These are phyloP conservation scores for Phytophthora hybrid DNA, from an alignment of 352 stramenopile genomes.

Conservation along the genomic window DNA sequence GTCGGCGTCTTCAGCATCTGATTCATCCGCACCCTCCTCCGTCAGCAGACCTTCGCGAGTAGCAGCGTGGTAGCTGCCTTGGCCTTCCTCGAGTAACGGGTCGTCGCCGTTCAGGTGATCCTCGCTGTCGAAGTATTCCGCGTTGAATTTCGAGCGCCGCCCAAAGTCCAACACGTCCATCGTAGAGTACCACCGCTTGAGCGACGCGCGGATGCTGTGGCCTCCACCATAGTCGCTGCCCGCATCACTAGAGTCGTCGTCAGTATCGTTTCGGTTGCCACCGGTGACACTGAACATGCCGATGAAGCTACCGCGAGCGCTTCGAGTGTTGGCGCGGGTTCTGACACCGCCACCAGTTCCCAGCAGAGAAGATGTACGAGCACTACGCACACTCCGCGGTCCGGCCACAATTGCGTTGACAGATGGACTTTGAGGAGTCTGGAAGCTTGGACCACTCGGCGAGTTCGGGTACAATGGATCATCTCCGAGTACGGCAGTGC, in stretches of 20 bases:
- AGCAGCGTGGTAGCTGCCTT: conserved; percentile 47
- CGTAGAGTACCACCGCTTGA: conserved; percentile 81
- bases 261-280: conserved; percentile 39
- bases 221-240: conserved; percentile 61
- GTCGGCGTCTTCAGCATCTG: conserved; percentile 58
- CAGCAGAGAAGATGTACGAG: conserved; percentile 33
- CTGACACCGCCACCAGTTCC: conserved; percentile 27
- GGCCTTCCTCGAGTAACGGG: conserved; percentile 63
- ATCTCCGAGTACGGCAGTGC: conserved; percentile 53
- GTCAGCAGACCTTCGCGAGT: conserved; percentile 40
- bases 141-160: conserved; percentile 79
- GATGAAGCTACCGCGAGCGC: conserved; percentile 44
- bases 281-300: conserved; percentile 38
- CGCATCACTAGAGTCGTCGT: conserved; percentile 47
- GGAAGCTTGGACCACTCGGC: conserved; percentile 64
- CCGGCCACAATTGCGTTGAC: conserved; percentile 31
- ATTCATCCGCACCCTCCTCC: conserved; percentile 31
- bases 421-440: conserved; percentile 54
- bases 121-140: conserved; percentile 81
- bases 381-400: conserved; percentile 36
- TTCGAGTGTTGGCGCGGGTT: conserved; percentile 38
- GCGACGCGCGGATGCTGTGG: conserved; percentile 59
- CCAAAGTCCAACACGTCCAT: conserved; percentile 78
- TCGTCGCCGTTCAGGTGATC: conserved; percentile 62
- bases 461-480: conserved; percentile 69